Conservation (phyloP, 306 rosid genomes). For the Gleditsia sinensis region DNA sequence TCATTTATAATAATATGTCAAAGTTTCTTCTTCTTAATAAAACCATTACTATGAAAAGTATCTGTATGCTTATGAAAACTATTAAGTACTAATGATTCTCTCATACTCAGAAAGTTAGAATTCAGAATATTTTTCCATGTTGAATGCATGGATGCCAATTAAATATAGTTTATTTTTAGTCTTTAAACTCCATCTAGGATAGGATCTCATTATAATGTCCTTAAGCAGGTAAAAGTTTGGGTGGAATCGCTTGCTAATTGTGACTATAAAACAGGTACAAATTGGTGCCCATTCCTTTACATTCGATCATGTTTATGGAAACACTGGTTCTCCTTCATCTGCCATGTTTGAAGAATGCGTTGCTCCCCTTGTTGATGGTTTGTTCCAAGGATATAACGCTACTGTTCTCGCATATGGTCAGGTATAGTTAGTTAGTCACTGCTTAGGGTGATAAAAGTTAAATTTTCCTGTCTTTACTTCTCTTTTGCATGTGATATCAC, state of each 20-base stretch:
- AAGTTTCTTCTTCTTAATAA: constrained; percentile 4
- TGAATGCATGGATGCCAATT: constrained; percentile 9
- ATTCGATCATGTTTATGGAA: constrained; percentile 97
- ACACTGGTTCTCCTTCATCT: constrained; percentile 81
- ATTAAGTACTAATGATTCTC: background rate
- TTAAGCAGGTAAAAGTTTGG: constrained; percentile 11
- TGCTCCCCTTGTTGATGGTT: constrained; percentile 87
- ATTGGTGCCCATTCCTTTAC: constrained; percentile 96
- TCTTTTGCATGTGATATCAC: constrained; percentile 43
- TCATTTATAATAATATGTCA: constrained; percentile 1
- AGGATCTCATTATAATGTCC: background rate
- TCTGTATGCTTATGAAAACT: constrained; percentile 17
- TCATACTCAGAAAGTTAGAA: constrained; percentile 3
- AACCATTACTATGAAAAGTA: background rate
- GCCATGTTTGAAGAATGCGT: constrained; percentile 89
- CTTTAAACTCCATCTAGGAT: constrained; percentile 20
- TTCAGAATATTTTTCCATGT: constrained; percentile 2
- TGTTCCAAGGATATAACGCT: constrained; percentile 99
- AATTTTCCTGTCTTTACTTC: constrained; percentile 19
- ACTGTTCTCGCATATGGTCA: constrained; percentile 99
- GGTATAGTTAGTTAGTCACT: constrained; percentile 53
- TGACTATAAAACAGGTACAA: constrained; percentile 70
- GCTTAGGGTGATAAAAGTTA: constrained; percentile 8
- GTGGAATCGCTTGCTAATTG: constrained; percentile 28
- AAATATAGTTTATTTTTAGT: constrained; percentile 6